These are phyloP conservation scores for Scolecobasidium constrictum DNA, from an alignment of 2,329 filamentous ascomycete species.

Conservation along the genomic window DNA sequence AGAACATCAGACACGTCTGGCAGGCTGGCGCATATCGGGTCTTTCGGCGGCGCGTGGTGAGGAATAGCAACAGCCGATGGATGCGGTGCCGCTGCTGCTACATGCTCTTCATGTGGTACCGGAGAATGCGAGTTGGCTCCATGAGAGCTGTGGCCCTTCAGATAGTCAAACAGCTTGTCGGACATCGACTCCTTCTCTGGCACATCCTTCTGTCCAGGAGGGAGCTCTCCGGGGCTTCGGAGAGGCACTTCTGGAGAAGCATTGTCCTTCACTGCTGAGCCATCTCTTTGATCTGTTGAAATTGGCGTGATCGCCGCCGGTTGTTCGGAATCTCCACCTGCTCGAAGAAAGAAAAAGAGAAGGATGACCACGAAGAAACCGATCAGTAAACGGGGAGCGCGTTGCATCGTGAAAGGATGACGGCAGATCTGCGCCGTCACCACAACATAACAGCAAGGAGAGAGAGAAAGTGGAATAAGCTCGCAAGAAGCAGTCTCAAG, in stretches of 20 bases:
- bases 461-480: too few species aligned
- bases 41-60: not conserved
- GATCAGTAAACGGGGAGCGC: constrained; percentile 5
- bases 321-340: not conserved
- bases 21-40: constrained; percentile 6
- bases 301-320: not conserved
- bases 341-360: constrained; percentile 6
- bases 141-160: constrained; percentile 9
- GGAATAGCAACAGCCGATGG: not conserved
- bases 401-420: not conserved
- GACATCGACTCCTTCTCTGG: constrained; percentile 6
- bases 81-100: not conserved
- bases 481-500: too few species aligned
- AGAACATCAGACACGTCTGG: constrained; percentile 8
- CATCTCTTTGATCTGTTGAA: not conserved
- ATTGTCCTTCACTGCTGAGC: not conserved
- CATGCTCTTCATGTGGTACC: constrained; percentile 7
- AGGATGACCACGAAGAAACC: constrained; percentile 6
- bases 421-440: too few species aligned
- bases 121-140: constrained; percentile 2
- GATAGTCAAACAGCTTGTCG: constrained; percentile 8
- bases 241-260: not conserved
- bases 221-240: constrained; percentile 4
- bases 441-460: too few species aligned
- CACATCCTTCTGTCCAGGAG: not conserved